Base-by-base conservation (phyloP, 2,329 filamentous ascomycete species). In the Didymella glomerata region DNA sequence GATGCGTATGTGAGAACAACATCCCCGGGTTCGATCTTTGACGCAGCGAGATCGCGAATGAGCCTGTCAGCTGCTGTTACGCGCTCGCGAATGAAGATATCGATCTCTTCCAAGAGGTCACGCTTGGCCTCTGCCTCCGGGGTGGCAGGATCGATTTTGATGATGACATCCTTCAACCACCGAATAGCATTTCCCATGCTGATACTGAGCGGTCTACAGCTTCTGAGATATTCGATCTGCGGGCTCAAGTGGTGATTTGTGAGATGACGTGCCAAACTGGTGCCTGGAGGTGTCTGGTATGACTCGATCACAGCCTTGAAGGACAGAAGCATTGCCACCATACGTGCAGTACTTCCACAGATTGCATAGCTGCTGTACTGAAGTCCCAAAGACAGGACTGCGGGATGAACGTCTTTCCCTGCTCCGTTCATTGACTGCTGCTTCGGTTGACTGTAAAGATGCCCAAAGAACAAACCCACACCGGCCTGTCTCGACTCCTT, bases 181-280 rank as follows among this genome's bases (percentile, higher is more conserved):
- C 95, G 88, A 74, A 99, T 96, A 34, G 93, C 93, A 76, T 98
- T 99, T 61, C 95, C 95, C 89, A 98, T 97, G 62, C 92, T 92
- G 78, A 97, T 95, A 66, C 92, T 96, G 79, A 99, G 91, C 32
- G 95, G 93, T n/a, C 95, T 89, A 73, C 93, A 97, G 67, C 92
- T 92, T 60, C 92, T 91, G 61, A 99, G 85, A 74, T 96, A 97
- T 65, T 96, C 93, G 72, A 99, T 97, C 78, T 99, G 95, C 36
- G 93, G 92, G 71, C 93, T 95, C 60, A 99, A 87, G 64, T 92
- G 88, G 77, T 98, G 92, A 11, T 91, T 90, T 30, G 92, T 95
- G 69, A 99, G 88, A 80, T 99, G 93, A 32, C 95, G 89, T 20
- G 93, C 90, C 41, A 99, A 86, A 40, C 93, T 93, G 57, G 89